These are phyloP conservation scores for Aspergillus affinis DNA, from an alignment of 495 filamentous ascomycete genomes.

Conservation along the genomic window DNA sequence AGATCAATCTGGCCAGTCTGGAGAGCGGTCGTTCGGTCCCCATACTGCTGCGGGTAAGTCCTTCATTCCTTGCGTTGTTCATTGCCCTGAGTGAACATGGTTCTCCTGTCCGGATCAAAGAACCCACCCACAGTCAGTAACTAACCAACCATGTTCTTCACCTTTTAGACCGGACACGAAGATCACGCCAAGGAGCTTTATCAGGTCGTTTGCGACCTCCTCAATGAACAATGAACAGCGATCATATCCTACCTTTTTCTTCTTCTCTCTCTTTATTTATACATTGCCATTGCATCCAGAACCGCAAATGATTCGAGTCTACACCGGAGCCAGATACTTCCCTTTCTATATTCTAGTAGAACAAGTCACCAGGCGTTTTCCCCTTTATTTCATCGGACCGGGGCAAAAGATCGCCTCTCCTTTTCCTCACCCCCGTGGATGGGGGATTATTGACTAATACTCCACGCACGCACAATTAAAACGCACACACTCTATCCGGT, in stretches of 20 bases:
- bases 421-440: too few species aligned
- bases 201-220: slow-evolving; percentile 34
- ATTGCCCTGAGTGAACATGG: not conserved
- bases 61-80: not conserved
- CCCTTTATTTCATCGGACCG: not conserved
- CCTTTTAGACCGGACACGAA: slow-evolving; percentile 42
- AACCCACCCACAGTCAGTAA: not conserved
- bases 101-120: not conserved
- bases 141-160: slow-evolving; percentile 16
- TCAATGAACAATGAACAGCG: slow-evolving; percentile 26
- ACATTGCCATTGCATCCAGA: not conserved
- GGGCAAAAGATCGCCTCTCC: not conserved
- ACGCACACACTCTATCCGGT: not conserved
- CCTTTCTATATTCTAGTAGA: not conserved
- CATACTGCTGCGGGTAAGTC: slow-evolving; percentile 69
- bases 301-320: not conserved
- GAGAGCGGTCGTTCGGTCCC: slow-evolving; percentile 58
- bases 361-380: not conserved
- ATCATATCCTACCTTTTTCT: not conserved
- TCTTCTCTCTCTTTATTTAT: not conserved
- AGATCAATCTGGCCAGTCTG: slow-evolving; percentile 61
- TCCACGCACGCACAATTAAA: not conserved
- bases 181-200: slow-evolving; percentile 43
- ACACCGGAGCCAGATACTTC: not conserved
- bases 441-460: not conserved